A percentile compares a stretch with the other conserved stretches of the same genome.
Conservation (phyloP, 2,329 filamentous ascomycete genomes). For the Fusarium anguioides region DNA sequence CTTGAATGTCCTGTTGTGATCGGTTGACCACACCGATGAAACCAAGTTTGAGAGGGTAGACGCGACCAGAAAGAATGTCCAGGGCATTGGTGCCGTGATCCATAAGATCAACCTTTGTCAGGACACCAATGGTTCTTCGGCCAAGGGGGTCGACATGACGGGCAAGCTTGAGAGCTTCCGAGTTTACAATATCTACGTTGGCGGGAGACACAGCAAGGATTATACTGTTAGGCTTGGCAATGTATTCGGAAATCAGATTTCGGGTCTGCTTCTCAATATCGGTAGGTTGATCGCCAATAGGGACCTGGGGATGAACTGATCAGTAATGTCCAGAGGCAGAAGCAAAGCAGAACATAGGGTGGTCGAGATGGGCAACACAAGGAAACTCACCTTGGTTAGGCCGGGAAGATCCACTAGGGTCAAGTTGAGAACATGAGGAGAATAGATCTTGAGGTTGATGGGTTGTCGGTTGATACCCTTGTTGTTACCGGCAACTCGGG, state of each 20-base stretch:
- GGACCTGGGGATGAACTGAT: slow-evolving; percentile 67
- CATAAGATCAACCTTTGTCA: slow-evolving; percentile 98
- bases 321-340: slow-evolving; percentile 33
- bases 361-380: slow-evolving; percentile 19
- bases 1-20: slow-evolving; percentile 97
- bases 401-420: slow-evolving; percentile 96
- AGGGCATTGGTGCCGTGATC: slow-evolving; percentile 98
- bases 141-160: slow-evolving; percentile 96
- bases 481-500: slow-evolving; percentile 91
- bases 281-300: slow-evolving; percentile 95
- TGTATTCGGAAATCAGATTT: slow-evolving; percentile 96
- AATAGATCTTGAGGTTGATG: slow-evolving; percentile 99
- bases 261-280: slow-evolving; percentile 99
- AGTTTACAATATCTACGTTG: slow-evolving; percentile 98
- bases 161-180: slow-evolving; percentile 94
- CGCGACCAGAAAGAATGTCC: slow-evolving; percentile 95
- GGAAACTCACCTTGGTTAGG: slow-evolving; percentile 80
- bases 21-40: slow-evolving; percentile 99
- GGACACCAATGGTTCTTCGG: slow-evolving; percentile 92
- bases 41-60: slow-evolving; percentile 95
- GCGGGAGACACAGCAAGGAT: slow-evolving; percentile 96
- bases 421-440: slow-evolving; percentile 93
- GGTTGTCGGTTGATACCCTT: slow-evolving; percentile 98
- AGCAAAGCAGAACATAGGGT: slow-evolving; percentile 19
- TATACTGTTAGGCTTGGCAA: slow-evolving; percentile 98